Evolutionary conservation across 1,284 basidiomycete species (phyloP), one percentile per base, ranked within the genome.

Genomic region (Heterobasidion irregulare): DNA sequence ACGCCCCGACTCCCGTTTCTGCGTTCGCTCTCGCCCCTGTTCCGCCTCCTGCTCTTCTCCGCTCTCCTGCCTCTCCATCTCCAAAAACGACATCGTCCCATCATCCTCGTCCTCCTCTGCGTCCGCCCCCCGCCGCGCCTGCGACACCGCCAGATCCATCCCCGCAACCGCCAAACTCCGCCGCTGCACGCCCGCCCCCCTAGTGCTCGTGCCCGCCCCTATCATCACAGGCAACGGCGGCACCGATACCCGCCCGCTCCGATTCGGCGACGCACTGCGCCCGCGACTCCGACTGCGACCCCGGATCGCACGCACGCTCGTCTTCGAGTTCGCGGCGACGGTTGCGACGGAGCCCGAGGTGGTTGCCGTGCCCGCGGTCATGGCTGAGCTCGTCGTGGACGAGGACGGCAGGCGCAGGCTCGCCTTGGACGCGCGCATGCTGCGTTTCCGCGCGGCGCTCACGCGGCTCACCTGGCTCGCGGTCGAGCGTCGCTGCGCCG

Each of bases 401-500:
- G 15, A 12, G 12, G 47, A 15, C 10, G 78, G 79, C 26, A 85
- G 66, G 1, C 84, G 76, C 33, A 86, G 68, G 61, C 79, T 83
- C 38, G 78, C 75, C 60, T 82, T 78, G 10, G 81, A 83, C 9
- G 78, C 71, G 16, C 82, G 77, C 54, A 74, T 66, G 63, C 80
- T 83, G 41, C 83, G 74, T 60, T 72, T 80, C 57, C 78, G 76
- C 8, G 84, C 84, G 2, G 84, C 80, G 36, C 73, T 72, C 10
- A 86, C 78, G 6, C 75, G 70, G 54, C 72, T 65, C 13, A 57
- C 48, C 38, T 61, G 59, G 26, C 26, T 26, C 26, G 26, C 26
- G 26, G 26, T 26, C 41, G 41, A 44, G 13, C 12, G 13, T 6
- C 16, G 41, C n/a, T 55, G 56, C 38, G 58, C 18, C 38, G 62